Evolutionary conservation across 2,329 filamentous ascomycete species (phyloP).

Genomic region (Fusarium falciforme): DNA sequence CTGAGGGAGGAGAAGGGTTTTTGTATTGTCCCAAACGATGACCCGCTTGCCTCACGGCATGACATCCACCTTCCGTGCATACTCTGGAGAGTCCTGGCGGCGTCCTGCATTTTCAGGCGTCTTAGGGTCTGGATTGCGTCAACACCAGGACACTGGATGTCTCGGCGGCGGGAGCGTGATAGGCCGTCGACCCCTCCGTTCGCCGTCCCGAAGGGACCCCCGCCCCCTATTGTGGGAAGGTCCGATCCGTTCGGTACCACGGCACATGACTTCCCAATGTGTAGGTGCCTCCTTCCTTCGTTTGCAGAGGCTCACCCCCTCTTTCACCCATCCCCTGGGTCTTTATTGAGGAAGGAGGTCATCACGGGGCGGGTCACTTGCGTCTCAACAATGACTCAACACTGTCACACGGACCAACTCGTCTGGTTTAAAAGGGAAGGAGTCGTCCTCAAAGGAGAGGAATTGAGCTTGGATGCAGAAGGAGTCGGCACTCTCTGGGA

Average conservation of each 20-base stretch:
- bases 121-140: slow-evolving; percentile 10
- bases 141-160: background rate
- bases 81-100: slow-evolving; percentile 6
- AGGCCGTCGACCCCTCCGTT: slow-evolving; percentile 7
- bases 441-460: background rate
- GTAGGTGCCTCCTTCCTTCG: background rate
- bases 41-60: slow-evolving; percentile 2
- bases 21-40: background rate
- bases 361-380: background rate
- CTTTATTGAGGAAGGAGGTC: background rate
- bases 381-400: background rate
- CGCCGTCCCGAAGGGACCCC: background rate
- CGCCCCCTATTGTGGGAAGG: background rate
- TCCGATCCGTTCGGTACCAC: background rate
- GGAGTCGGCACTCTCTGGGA: background rate
- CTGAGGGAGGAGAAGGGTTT: background rate
- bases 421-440: slow-evolving; percentile 1
- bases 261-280: background rate
- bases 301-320: background rate
- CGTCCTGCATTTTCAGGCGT: background rate
- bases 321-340: background rate
- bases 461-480: background rate
- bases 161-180: slow-evolving; percentile 4
- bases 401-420: slow-evolving; percentile 8
- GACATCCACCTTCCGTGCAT: background rate